Base-by-base conservation (phyloP, 306 rosid genomes). In the Ziziphus jujuba region DNA sequence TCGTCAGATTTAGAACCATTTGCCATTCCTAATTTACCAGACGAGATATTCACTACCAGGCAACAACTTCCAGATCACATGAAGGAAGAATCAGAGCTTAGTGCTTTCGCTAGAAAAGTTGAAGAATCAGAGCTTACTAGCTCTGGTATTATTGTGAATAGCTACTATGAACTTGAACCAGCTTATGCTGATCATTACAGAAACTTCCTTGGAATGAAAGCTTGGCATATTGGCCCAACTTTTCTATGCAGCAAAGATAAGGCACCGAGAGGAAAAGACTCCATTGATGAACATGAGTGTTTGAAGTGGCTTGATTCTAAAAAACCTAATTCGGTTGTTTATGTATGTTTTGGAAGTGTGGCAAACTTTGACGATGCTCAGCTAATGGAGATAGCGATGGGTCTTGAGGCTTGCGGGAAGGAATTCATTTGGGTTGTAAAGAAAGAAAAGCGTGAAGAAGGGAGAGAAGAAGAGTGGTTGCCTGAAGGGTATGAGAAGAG, bases 161-260 rank as follows among this genome's bases (percentile, higher is more conserved):
- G 82, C 66, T 82, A 84, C 38, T 78, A 81, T 9, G 95, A 84
- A 50, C 91, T 86, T 0, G 95, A 86, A 57, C 55, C 40, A 2
- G 79, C 48, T 2, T 86, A 84, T 69, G 81, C 76, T n/a, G 81
- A 89, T 70, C 34, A 80, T 16, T 82, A 43, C 56, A 80, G 58
- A 20, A 62, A 80, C 0, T 77, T 59, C 22, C 5, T 81, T 5
- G 81, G 84, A 45, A 71, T 72, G 55, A 84, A 34, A 53, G 76
- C 80, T 16, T 89, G 96, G 89, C 91, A 78, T n/a, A 66, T 86
- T 9, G 96, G 96, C 6, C 96, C 96, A 0, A 23, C 86, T 5
- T 89, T 80, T 36, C 25, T 82, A 15, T 61, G 58, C 38, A 71
- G 56, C 60, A 12, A 40, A 40, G 45, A 12, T 7, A 40, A 40